Conservation (phyloP, 2,329 filamentous ascomycete genomes). For the Curvularia sp. region DNA sequence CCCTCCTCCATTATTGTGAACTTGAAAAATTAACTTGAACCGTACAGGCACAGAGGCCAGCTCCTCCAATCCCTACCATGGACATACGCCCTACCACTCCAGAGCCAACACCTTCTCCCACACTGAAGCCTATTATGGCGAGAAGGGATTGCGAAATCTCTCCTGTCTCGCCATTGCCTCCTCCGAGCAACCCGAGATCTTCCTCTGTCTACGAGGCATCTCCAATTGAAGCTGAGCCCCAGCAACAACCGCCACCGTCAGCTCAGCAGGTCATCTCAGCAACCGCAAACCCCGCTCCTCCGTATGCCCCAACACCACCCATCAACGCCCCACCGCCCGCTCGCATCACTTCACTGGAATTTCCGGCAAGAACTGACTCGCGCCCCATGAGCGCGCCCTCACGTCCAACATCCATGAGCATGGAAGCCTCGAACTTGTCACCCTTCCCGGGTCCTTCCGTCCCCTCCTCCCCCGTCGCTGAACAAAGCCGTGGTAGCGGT, state of each 20-base stretch:
- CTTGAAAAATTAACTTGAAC: conserved; percentile 1
- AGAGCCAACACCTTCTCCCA: conserved; percentile 41
- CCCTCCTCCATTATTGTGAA: neutral
- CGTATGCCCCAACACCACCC: conserved; percentile 8
- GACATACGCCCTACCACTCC: conserved; percentile 37
- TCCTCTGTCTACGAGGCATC: conserved; percentile 40
- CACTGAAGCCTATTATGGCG: conserved; percentile 24
- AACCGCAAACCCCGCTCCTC: conserved; percentile 6
- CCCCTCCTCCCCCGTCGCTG: conserved; percentile 9
- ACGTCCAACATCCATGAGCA: conserved; percentile 2
- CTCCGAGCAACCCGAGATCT: conserved; percentile 24
- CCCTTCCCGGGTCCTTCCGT: conserved; percentile 17
- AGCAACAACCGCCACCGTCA: conserved; percentile 7
- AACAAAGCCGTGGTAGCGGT: neutral
- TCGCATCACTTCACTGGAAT: conserved; percentile 21
- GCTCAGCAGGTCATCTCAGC: neutral
- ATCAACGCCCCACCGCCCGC: conserved; percentile 11
- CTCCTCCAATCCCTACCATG: conserved; percentile 25
- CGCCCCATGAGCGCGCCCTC: conserved; percentile 9
- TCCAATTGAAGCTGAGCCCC: conserved; percentile 8
- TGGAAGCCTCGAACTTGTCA: neutral
- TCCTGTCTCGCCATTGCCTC: conserved; percentile 30
- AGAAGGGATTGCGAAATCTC: conserved; percentile 28
- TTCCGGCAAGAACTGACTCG: conserved; percentile 9
- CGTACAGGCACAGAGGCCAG: conserved; percentile 31